Evolutionary conservation across 2,329 filamentous ascomycete species (phyloP).

Genomic region (Hymenoscyphus fructigenus): DNA sequence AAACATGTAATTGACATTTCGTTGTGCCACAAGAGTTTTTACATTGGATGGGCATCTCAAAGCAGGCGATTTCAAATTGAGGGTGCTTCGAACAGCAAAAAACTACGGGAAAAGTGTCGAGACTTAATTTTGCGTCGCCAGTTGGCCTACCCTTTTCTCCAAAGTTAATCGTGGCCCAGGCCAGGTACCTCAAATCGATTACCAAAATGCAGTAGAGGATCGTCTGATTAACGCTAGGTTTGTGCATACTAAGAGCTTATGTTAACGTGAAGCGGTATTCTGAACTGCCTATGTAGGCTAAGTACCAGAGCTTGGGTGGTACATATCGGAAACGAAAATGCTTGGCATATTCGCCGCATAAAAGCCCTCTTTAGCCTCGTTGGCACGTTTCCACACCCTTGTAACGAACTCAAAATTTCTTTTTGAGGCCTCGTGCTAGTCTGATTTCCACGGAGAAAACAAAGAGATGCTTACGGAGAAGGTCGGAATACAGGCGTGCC

Average conservation of each 20-base stretch:
- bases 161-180: neutral
- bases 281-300: neutral
- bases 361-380: neutral
- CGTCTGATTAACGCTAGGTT: slow-evolving; percentile 2
- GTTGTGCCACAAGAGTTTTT: no score
- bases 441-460: neutral
- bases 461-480: neutral
- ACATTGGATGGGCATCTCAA: no score
- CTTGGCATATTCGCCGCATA: neutral
- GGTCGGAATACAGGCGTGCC: no score
- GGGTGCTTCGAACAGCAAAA: no score
- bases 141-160: neutral
- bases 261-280: neutral
- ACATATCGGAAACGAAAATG: neutral
- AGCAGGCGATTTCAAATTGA: no score
- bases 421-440: neutral
- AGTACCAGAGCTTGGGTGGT: neutral
- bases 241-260: neutral
- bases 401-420: neutral
- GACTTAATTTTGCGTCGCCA: neutral
- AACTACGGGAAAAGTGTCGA: no score
- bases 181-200: neutral
- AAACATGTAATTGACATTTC: no score
- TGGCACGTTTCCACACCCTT: neutral
- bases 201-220: neutral